These are phyloP conservation scores for Fusarium anguioides DNA, from an alignment of 2,329 filamentous ascomycete genomes.

Conservation along the genomic window DNA sequence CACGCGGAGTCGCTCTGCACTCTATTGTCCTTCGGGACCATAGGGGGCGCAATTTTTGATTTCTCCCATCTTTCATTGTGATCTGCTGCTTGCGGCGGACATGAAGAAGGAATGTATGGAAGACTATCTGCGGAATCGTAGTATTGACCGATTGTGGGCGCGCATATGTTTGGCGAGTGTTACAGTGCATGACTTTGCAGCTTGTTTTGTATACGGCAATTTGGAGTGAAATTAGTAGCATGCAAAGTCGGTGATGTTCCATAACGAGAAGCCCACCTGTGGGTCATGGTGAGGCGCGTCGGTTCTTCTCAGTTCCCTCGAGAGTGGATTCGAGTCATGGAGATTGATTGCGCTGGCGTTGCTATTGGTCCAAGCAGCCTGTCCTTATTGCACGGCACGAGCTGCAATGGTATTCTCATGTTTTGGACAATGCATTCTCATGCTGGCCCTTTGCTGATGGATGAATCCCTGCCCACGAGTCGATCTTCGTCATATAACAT, in stretches of 20 bases:
- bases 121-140: neutral
- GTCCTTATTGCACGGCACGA: neutral
- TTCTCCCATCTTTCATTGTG: constrained; percentile 58
- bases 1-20: constrained; percentile 58
- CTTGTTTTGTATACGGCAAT: neutral
- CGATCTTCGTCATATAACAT: neutral
- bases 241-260: neutral
- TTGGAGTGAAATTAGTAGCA: neutral
- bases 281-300: constrained; percentile 24
- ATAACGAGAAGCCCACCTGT: neutral
- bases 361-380: constrained; percentile 25
- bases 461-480: neutral
- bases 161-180: no score
- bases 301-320: neutral
- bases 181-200: no score
- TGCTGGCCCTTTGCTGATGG: constrained; percentile 27
- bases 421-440: constrained; percentile 27
- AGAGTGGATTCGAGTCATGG: constrained; percentile 6
- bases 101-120: constrained; percentile 58
- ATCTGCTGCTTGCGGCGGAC: constrained; percentile 50
- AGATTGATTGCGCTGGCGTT: constrained; percentile 13
- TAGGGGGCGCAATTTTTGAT: constrained; percentile 67
- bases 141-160: no score
- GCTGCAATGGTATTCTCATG: constrained; percentile 31
- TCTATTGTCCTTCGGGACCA: constrained; percentile 67